A percentile compares a stretch with the other conserved stretches of the same genome.
Conservation (phyloP, 192 early-diverging fungal genomes). For the Umbelopsis vinacea region DNA sequence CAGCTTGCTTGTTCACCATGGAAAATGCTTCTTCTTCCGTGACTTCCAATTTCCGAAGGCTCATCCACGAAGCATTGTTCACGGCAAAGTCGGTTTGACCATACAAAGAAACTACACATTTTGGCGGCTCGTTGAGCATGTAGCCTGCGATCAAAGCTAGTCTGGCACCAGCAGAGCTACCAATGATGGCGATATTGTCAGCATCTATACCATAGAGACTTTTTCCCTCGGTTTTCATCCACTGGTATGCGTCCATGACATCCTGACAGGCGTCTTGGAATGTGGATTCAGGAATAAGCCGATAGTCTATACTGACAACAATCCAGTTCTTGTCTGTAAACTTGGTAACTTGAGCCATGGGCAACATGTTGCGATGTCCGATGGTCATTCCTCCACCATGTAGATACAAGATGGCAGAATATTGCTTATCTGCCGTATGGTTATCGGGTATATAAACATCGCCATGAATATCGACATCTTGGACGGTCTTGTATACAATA, state of each 20-base stretch:
- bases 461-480: not conserved
- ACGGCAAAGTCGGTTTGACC: not conserved
- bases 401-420: constrained; percentile 4
- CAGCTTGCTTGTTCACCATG: not conserved
- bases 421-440: not conserved
- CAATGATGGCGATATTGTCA: constrained; percentile 4
- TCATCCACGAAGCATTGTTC: not conserved
- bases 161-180: constrained; percentile 14
- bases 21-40: not conserved
- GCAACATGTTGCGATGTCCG: constrained; percentile 1
- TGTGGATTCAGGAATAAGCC: not conserved
- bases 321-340: not conserved
- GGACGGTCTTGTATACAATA: not conserved
- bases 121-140: not conserved
- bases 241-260: not conserved
- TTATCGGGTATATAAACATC: not conserved
- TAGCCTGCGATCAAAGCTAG: constrained; percentile 1
- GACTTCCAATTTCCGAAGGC: not conserved
- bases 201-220: not conserved
- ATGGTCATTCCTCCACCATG: constrained; percentile 12
- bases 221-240: not conserved
- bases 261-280: not conserved
- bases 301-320: constrained; percentile 1
- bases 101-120: not conserved
- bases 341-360: not conserved